A percentile compares a stretch with the other conserved stretches of the same genome.
These are phyloP conservation scores for Ustilago nuda DNA, from an alignment of 1,284 basidiomycete species.

Conservation along the genomic window DNA sequence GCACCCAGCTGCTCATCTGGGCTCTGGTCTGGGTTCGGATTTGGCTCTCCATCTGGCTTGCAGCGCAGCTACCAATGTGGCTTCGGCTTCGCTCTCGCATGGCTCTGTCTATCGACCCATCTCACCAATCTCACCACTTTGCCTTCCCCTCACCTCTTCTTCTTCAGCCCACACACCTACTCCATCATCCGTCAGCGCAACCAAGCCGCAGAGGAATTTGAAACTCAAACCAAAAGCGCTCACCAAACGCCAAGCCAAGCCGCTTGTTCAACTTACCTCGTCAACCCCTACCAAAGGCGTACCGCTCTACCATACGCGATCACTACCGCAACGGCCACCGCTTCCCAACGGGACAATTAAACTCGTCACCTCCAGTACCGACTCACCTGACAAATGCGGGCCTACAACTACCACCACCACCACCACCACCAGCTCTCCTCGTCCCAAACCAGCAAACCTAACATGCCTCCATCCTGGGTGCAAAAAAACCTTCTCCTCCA, in stretches of 20 bases:
- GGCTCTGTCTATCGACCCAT: background rate
- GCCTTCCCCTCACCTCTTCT: background rate
- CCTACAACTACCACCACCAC: background rate
- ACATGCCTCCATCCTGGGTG: constrained; percentile 14
- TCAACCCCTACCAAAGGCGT: too few species aligned
- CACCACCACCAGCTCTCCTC: background rate
- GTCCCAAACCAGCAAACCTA: background rate
- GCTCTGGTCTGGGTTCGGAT: background rate
- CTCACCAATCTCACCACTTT: background rate
- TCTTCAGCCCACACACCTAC: too few species aligned
- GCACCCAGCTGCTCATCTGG: background rate
- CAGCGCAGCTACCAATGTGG: background rate
- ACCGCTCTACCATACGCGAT: too few species aligned
- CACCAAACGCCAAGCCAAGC: too few species aligned
- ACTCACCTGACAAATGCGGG: too few species aligned
- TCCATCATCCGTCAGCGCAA: too few species aligned
- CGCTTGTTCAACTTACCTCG: too few species aligned
- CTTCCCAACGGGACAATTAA: too few species aligned
- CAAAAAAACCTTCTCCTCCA: constrained; percentile 18
- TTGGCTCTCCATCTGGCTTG: background rate
- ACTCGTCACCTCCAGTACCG: too few species aligned
- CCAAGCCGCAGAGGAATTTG: too few species aligned
- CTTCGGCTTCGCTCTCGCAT: background rate
- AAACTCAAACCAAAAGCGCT: too few species aligned
- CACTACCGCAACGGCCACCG: too few species aligned